Conservation (phyloP, 75 land plant genomes). For the Sequoiadendron giganteum region DNA sequence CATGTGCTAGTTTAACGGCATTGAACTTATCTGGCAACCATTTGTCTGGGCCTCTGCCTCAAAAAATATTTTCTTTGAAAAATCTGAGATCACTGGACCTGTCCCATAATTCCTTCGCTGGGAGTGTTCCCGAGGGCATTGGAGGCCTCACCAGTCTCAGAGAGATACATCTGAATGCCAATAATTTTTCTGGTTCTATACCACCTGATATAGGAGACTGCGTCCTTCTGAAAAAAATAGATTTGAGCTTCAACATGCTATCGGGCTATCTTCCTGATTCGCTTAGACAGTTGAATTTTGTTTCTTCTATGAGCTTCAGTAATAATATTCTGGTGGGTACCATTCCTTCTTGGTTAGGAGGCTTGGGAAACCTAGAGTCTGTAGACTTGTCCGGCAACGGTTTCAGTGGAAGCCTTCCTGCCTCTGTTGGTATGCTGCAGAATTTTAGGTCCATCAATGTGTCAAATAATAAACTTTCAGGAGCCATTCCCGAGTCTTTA, state of each 20-base stretch:
- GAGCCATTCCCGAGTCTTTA: slow-evolving; percentile 55
- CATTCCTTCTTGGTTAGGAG: slow-evolving; percentile 65
- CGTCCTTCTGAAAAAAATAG: slow-evolving; percentile 35
- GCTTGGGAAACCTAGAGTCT: slow-evolving; percentile 42
- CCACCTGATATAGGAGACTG: slow-evolving; percentile 53
- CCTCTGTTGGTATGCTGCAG: slow-evolving; percentile 48
- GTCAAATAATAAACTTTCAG: slow-evolving; percentile 49
- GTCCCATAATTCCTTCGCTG: slow-evolving; percentile 58
- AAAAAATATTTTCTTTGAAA: slow-evolving; percentile 41
- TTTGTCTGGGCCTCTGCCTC: slow-evolving; percentile 47
- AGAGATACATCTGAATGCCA: slow-evolving; percentile 26
- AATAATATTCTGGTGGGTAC: slow-evolving; percentile 58
- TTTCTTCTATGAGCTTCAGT: slow-evolving; percentile 35
- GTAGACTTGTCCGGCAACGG: slow-evolving; percentile 73
- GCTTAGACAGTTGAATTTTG: slow-evolving; percentile 39
- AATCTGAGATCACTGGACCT: slow-evolving; percentile 53
- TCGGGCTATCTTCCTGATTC: slow-evolving; percentile 55
- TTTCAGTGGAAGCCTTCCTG: slow-evolving; percentile 62
- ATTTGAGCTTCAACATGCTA: slow-evolving; percentile 60
- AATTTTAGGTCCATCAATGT: slow-evolving; percentile 55
- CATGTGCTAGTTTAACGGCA: slow-evolving; percentile 37
- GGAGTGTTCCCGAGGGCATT: slow-evolving; percentile 54
- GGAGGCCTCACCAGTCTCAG: slow-evolving; percentile 33
- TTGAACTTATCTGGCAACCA: slow-evolving; percentile 60
- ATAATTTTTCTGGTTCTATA: slow-evolving; percentile 45